phyloP scores from a whole-genome alignment of 2,329 filamentous ascomycete genomes.

The Tolypocladium tundrense region DNA sequence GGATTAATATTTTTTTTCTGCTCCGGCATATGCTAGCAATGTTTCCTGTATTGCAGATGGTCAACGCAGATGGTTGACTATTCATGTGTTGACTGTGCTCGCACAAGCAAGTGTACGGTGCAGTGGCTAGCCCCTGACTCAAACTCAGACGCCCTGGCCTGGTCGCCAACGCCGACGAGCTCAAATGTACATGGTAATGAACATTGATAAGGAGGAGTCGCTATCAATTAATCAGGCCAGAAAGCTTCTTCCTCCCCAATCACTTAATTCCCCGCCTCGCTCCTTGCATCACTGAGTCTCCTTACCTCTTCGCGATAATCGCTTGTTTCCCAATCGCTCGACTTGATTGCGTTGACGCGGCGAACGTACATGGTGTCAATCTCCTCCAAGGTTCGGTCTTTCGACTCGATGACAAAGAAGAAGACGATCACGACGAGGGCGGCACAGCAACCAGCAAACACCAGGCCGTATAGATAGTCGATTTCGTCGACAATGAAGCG shows the following conservation, averaged over 20 bases:
- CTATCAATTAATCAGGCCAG: not conserved
- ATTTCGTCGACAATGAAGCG: conserved; percentile 64
- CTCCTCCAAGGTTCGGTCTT: conserved; percentile 63
- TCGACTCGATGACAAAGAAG: conserved; percentile 66
- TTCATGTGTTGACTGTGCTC: no score
- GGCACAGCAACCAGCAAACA: conserved; percentile 60
- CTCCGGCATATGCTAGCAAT: no score
- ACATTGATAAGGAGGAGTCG: not conserved
- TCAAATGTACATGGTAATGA: no score
- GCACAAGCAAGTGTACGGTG: no score
- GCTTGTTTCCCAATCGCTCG: conserved; percentile 16
- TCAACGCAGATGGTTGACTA: no score
- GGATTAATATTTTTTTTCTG: no score
- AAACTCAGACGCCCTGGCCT: no score
- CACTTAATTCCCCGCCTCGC: not conserved
- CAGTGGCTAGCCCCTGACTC: no score
- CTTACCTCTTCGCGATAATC: conserved; percentile 2
- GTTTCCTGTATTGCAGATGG: no score
- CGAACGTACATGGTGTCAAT: conserved; percentile 66
- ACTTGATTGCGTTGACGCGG: conserved; percentile 38
- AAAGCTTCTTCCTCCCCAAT: not conserved
- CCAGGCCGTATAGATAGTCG: conserved; percentile 59
- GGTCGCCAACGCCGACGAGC: no score
- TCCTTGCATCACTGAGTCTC: not conserved
- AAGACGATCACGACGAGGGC: conserved; percentile 56